phyloP scores from a whole-genome alignment of 208 protist species.

The Trypanosomatidae sp. region DNA sequence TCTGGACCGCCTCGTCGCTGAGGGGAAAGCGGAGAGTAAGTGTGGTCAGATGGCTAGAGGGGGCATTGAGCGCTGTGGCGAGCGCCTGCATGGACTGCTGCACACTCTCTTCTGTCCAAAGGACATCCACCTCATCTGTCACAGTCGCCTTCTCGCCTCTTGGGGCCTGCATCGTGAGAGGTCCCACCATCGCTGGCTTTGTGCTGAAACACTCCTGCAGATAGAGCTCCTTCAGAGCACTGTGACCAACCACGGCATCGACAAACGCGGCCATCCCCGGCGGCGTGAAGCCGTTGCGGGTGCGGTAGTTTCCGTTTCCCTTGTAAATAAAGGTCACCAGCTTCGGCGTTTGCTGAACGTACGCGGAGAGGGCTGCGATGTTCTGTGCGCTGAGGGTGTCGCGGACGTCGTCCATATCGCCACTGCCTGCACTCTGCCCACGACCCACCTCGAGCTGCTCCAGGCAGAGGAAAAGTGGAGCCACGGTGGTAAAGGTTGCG shows the following conservation, averaged over 20 bases:
- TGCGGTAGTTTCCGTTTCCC: conserved; percentile 52
- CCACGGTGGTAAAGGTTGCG: conserved; percentile 13
- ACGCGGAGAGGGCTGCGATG: conserved; percentile 24
- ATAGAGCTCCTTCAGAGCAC: conserved; percentile 34
- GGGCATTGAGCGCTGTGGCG: conserved; percentile 24
- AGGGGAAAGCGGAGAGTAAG: conserved; percentile 60
- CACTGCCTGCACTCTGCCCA: conserved; percentile 28
- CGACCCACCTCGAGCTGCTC: conserved; percentile 48
- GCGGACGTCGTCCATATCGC: conserved; percentile 35
- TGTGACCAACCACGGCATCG: conserved; percentile 25
- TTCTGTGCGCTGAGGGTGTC: conserved; percentile 29
- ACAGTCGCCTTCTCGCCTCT: neutral
- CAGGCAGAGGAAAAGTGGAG: conserved; percentile 23
- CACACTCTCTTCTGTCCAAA: conserved; percentile 23
- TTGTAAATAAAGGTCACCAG: conserved; percentile 45
- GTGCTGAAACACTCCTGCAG: conserved; percentile 59
- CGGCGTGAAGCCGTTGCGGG: conserved; percentile 38
- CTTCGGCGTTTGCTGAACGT: conserved; percentile 23
- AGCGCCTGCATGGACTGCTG: conserved; percentile 35
- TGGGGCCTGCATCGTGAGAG: conserved; percentile 20
- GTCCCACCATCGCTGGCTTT: conserved; percentile 17
- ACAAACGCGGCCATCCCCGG: conserved; percentile 33
- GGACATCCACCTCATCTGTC: conserved; percentile 4
- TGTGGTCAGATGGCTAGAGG: conserved; percentile 35
- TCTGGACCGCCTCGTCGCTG: conserved; percentile 44